Evolutionary conservation across 2,329 filamentous ascomycete genomes (phyloP).

Genomic region (Cercospora janseana): DNA sequence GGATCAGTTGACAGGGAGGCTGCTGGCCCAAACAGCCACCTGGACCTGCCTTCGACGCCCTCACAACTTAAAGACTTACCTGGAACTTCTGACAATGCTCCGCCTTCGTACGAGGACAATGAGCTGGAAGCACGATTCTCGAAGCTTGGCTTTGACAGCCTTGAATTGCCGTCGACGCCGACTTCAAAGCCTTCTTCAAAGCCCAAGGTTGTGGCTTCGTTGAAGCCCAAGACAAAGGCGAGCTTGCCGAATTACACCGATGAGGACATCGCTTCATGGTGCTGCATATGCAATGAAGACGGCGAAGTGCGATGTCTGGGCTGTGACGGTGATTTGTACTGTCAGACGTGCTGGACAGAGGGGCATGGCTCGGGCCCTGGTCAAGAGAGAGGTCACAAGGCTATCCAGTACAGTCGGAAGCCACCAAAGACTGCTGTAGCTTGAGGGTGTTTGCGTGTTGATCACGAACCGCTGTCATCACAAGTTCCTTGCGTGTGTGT

Average conservation of each 20-base stretch:
- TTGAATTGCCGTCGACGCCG: conserved; percentile 50
- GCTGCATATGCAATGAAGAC: conserved; percentile 77
- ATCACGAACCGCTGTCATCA: background rate
- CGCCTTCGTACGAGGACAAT: conserved; percentile 41
- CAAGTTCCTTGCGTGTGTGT: background rate
- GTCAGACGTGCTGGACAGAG: conserved; percentile 74
- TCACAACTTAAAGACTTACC: conserved; percentile 27
- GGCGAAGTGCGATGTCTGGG: conserved; percentile 69
- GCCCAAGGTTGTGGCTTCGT: conserved; percentile 23
- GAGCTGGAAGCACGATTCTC: conserved; percentile 48
- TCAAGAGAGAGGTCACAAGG: conserved; percentile 68
- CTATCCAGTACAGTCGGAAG: conserved; percentile 45
- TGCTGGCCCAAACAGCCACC: background rate
- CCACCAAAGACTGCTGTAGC: conserved; percentile 15
- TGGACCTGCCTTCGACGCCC: conserved; percentile 37
- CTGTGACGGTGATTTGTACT: conserved; percentile 72
- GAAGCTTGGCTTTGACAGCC: conserved; percentile 43
- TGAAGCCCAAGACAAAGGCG: conserved; percentile 34
- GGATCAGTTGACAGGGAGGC: background rate
- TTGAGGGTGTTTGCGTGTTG: background rate
- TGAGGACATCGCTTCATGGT: conserved; percentile 74
- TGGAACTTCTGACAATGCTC: conserved; percentile 23
- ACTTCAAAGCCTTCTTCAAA: conserved; percentile 41
- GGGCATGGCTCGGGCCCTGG: conserved; percentile 70
- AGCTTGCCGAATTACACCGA: conserved; percentile 54